These are phyloP conservation scores for Hirschioporus abietinus DNA, from an alignment of 768 basidiomycete genomes.

Conservation along the genomic window DNA sequence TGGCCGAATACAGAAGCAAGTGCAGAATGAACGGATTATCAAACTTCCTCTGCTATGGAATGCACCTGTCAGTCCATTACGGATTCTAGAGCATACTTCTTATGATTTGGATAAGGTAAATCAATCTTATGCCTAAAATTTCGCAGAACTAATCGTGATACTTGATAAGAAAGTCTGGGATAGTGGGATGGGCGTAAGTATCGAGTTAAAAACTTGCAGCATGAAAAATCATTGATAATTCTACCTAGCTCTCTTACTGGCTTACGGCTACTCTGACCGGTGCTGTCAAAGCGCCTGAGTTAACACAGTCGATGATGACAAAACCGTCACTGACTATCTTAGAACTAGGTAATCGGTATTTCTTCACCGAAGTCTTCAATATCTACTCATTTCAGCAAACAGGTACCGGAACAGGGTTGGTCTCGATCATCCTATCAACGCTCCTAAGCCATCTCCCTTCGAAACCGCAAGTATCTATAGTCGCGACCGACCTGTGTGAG, in stretches of 20 bases:
- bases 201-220: constrained; percentile 54
- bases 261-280: constrained; percentile 37
- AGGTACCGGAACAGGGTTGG: constrained; percentile 87
- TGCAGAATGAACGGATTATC: constrained; percentile 58
- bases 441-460: constrained; percentile 29
- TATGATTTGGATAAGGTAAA: constrained; percentile 90
- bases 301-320: background rate
- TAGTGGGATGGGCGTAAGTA: constrained; percentile 80
- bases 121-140: background rate
- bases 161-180: constrained; percentile 88
- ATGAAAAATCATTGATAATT: constrained; percentile 15
- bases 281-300: constrained; percentile 13
- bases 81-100: constrained; percentile 73
- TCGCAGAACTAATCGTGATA: background rate
- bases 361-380: background rate
- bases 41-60: constrained; percentile 23
- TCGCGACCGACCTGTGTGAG: constrained; percentile 2
- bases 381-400: background rate
- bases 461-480: constrained; percentile 4
- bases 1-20: constrained; percentile 47
- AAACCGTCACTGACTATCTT: constrained; percentile 36
- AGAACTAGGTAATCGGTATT: constrained; percentile 56
- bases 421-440: constrained; percentile 59
- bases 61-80: constrained; percentile 30
- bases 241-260: constrained; percentile 10